These are phyloP conservation scores for Dendrocalamus latiflorus DNA, from an alignment of 202 grass and related monocot genomes.

Conservation along the genomic window DNA sequence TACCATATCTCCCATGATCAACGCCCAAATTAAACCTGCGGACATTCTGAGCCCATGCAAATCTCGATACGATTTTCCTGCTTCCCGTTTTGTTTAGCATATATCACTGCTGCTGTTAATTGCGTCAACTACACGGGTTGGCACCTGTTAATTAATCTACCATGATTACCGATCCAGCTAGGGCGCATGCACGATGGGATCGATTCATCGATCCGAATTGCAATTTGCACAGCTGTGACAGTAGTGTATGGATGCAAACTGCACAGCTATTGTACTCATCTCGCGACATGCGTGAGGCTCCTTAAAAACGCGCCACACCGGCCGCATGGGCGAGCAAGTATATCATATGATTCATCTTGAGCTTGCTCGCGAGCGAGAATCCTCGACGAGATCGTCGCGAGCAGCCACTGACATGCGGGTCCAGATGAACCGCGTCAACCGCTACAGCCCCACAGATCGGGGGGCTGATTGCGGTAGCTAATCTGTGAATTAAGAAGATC, in stretches of 20 bases:
- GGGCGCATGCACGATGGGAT: slow-evolving; percentile 7
- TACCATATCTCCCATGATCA: neutral
- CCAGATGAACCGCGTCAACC: neutral
- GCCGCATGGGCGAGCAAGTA: neutral
- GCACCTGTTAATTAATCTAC: neutral
- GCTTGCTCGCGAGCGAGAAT: neutral
- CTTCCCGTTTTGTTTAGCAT: neutral
- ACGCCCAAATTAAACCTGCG: neutral
- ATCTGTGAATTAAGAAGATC: neutral
- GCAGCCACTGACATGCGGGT: neutral
- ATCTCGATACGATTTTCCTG: too few relatives aligned
- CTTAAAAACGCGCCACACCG: slow-evolving; percentile 11
- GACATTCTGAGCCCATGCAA: neutral
- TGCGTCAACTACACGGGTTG: slow-evolving; percentile 13
- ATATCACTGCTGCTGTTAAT: neutral
- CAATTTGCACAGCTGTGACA: neutral
- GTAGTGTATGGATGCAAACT: neutral
- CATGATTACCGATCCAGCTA: neutral
- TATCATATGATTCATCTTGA: neutral
- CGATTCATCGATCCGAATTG: neutral
- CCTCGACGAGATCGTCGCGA: neutral
- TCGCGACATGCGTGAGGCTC: slow-evolving; percentile 34
- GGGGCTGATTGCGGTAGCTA: neutral
- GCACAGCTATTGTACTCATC: neutral
- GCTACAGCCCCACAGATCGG: neutral